Conservation (phyloP, 208 protist species). For the Porcisia hertigi region DNA sequence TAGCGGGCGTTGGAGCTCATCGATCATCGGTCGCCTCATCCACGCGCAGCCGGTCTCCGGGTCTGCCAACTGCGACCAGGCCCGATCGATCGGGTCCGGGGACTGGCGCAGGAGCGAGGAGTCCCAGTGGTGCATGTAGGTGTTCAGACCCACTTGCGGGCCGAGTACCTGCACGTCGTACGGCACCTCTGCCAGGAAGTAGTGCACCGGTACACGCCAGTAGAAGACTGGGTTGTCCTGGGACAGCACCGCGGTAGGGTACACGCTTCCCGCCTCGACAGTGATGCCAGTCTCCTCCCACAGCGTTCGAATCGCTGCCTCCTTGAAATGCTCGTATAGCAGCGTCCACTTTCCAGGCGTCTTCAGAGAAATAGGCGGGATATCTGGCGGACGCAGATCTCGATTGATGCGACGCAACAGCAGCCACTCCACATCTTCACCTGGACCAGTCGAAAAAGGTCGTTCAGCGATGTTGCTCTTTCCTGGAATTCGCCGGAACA, state of each 20-base stretch:
- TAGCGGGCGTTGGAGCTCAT: constrained; percentile 86
- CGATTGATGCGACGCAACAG: constrained; percentile 90
- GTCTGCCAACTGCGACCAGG: constrained; percentile 81
- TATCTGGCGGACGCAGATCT: constrained; percentile 85
- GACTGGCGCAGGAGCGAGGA: constrained; percentile 75
- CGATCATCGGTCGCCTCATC: constrained; percentile 74
- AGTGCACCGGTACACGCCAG: constrained; percentile 89
- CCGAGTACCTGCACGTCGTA: constrained; percentile 77
- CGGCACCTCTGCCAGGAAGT: constrained; percentile 89
- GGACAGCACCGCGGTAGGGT: constrained; percentile 65
- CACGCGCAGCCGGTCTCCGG: constrained; percentile 87
- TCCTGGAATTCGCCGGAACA: constrained; percentile 73
- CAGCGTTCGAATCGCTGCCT: constrained; percentile 85
- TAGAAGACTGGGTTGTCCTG: constrained; percentile 70
- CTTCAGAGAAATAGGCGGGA: constrained; percentile 91
- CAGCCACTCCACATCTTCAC: constrained; percentile 80
- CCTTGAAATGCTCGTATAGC: constrained; percentile 87
- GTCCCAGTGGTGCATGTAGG: constrained; percentile 90
- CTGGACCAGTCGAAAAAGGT: not conserved
- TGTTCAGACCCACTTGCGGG: constrained; percentile 68
- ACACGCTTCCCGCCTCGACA: constrained; percentile 63
- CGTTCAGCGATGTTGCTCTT: constrained; percentile 9
- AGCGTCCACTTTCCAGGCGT: constrained; percentile 90
- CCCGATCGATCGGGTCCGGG: constrained; percentile 88
- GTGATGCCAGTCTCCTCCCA: constrained; percentile 92